A percentile compares a stretch with the other conserved stretches of the same genome.
Evolutionary conservation across 192 early-diverging fungal genomes (phyloP).

Genomic region (Coemansia sp.): DNA sequence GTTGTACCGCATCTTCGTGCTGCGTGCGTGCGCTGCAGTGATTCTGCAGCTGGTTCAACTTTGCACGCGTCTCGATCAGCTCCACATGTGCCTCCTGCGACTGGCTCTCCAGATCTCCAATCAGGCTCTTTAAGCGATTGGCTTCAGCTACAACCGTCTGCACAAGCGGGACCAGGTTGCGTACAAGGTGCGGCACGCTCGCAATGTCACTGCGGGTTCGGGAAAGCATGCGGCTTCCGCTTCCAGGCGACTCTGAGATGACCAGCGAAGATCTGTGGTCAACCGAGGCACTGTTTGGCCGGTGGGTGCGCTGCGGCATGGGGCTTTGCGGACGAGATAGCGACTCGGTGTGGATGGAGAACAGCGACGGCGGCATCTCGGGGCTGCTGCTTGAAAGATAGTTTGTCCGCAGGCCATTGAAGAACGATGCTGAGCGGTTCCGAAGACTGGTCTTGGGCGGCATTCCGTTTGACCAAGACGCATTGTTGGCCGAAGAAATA

Average conservation of each 20-base stretch:
- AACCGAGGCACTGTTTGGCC: conserved; percentile 4
- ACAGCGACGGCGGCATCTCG: conserved; percentile 13
- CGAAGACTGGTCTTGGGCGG: conserved; percentile 26
- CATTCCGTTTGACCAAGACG: conserved; percentile 14
- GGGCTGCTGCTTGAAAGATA: conserved; percentile 23
- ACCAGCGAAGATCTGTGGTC: neutral
- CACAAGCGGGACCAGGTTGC: conserved; percentile 23
- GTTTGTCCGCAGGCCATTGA: conserved; percentile 41
- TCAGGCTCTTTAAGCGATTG: conserved; percentile 16
- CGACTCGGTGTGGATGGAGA: neutral
- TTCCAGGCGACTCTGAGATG: neutral
- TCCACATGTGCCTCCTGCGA: conserved; percentile 28
- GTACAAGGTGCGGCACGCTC: conserved; percentile 23
- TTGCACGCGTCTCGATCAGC: conserved; percentile 28
- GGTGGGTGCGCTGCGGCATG: neutral
- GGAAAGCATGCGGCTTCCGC: neutral
- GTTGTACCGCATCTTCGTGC: conserved; percentile 44
- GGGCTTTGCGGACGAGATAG: neutral
- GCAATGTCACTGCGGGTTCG: conserved; percentile 17
- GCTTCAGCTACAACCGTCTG: conserved; percentile 28
- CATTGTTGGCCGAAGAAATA: neutral
- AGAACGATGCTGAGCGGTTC: conserved; percentile 47
- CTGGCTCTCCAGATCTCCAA: conserved; percentile 31
- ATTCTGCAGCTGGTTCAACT: conserved; percentile 24
- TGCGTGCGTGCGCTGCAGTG: conserved; percentile 29